Evolutionary conservation across 306 rosid species (phyloP).

Genomic region (Heteromeles arbutifolia): DNA sequence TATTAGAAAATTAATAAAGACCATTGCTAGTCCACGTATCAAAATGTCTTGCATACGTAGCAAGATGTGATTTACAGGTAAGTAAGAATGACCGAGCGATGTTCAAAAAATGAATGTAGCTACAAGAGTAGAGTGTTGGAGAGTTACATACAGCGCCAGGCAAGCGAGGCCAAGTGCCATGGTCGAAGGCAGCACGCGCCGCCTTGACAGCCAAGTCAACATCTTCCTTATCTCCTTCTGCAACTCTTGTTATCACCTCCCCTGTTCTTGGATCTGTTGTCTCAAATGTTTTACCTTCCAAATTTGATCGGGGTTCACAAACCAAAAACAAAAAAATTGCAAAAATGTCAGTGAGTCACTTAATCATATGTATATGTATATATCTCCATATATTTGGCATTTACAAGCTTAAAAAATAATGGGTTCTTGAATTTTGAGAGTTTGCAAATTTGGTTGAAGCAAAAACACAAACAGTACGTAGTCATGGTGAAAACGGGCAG

Average conservation of each 20-base stretch:
- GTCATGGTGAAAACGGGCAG: not conserved
- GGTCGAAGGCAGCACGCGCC: conserved; percentile 78
- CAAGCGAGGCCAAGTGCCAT: conserved; percentile 87
- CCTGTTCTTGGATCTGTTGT: conserved; percentile 71
- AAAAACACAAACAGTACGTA: not conserved
- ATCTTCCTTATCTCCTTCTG: conserved; percentile 61
- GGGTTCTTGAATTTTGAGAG: not conserved
- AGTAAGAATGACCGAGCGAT: too few relatives aligned
- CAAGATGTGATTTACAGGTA: not conserved
- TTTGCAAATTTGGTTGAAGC: not conserved
- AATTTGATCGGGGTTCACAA: not conserved
- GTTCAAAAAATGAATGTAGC: not conserved
- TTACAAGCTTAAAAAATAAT: not conserved
- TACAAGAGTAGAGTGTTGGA: not conserved
- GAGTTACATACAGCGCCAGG: conserved; percentile 49
- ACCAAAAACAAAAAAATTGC: not conserved
- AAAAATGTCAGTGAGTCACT: not conserved
- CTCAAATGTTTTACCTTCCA: conserved; percentile 72
- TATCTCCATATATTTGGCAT: not conserved
- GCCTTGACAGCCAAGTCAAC: conserved; percentile 73
- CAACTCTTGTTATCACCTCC: conserved; percentile 40
- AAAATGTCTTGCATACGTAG: not conserved
- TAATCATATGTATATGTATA: not conserved
- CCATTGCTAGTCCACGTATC: too few relatives aligned
- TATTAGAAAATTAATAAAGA: not conserved